Evolutionary conservation across 345 rosid genomes (phyloP).

Genomic region (Lagerstroemia speciosa): DNA sequence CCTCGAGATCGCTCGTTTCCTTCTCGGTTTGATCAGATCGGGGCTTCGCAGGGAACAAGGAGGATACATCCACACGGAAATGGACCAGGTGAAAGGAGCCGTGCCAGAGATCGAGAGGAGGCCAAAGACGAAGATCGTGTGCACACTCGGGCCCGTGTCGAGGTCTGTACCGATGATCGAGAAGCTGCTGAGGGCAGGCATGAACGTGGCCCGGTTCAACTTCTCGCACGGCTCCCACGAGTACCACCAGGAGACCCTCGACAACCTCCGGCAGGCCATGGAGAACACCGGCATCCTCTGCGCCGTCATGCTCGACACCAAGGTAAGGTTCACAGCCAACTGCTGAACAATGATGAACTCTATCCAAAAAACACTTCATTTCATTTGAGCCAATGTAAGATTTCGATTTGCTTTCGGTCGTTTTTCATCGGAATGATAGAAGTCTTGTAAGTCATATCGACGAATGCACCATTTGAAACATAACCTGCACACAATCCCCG

Average conservation of each 20-base stretch:
- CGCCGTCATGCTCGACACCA: conserved; percentile 98
- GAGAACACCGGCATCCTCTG: conserved; percentile 81
- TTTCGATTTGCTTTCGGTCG: no score
- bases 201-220: conserved; percentile 98
- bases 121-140: conserved; percentile 93
- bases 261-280: conserved; percentile 80
- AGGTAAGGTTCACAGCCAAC: conserved; percentile 57
- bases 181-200: conserved; percentile 83
- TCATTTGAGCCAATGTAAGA: no score
- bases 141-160: conserved; percentile 90
- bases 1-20: no score
- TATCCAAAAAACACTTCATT: no score
- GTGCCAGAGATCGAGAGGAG: conserved; percentile 31
- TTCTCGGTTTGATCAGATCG: no score
- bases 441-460: no score
- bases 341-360: background rate
- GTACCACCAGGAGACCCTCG: conserved; percentile 93
- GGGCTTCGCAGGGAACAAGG: no score
- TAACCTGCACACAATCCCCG: no score
- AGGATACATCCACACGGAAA: background rate
- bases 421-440: no score
- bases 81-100: conserved; percentile 1
- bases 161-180: conserved; percentile 72
- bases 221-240: conserved; percentile 96
- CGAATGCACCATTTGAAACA: no score